Evolutionary conservation across 2,329 filamentous ascomycete genomes (phyloP), one percentile per base, ranked within the genome.

Genomic region (Hortaea werneckii): DNA sequence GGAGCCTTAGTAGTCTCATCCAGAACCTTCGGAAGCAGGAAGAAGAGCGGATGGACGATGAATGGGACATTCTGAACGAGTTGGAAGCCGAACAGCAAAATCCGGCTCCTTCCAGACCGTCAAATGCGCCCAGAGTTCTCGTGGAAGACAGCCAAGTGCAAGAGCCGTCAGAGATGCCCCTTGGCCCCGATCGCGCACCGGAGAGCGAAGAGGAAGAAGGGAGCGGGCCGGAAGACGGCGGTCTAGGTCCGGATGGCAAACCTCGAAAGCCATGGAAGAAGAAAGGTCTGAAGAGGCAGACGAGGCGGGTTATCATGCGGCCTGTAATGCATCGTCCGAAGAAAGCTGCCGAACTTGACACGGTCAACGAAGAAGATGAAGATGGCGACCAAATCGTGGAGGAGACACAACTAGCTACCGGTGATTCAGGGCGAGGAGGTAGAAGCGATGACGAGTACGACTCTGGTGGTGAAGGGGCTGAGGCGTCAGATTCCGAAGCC

Each of bases 271-370:
- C 78, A 1, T 90, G 77, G 71, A 90, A 89, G 73, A 92, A 92
- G 75, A 86, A 85, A 69, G 85, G 85, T 0, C 77, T 85, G 61
- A 92, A 92, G 70, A 74, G 86, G 50, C 87, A 85, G 45, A 90
- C 86, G 3, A 73, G 81, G 50, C 71, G 74, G 41, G 73, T 77
- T 45, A 87, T 81, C 49, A 85, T 63, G 58, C 54, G 54, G 51
- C 62, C 62, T 7, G 58, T 62, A 7, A 20, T 59, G 26, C 59
- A 62, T 43, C 60, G 58, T 38, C 42, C 61, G 10, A 49, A 52
- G 47, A 63, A 62, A 45, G 58, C 53, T 12, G 50, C 49, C 5
- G 55, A 56, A 10, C 37, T 54, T 26, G 32, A 20, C 7, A 40
- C 29, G 4, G 42, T 46, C 10, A 26, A 13, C 4, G 40, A 41